Evolutionary conservation across 345 rosid species (phyloP).

Genomic region (Alliaria petiolata): DNA sequence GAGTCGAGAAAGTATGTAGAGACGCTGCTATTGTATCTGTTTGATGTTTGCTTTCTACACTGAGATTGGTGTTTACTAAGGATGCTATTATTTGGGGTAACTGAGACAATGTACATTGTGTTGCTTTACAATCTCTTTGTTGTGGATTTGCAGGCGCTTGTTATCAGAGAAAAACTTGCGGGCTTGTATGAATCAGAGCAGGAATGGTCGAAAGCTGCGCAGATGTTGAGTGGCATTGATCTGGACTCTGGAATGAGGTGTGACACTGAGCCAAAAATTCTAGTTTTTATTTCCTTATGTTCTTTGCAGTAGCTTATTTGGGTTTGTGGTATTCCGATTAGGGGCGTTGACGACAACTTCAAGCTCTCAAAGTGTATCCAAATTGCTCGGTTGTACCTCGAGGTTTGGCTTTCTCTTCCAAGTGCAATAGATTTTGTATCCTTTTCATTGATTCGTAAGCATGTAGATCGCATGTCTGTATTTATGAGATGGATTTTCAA

Average conservation of each 20-base stretch:
- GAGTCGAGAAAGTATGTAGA: background rate
- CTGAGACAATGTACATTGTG: conserved; percentile 22
- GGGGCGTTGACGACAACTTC: conserved; percentile 84
- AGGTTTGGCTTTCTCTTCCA: conserved; percentile 49
- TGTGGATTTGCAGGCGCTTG: conserved; percentile 49
- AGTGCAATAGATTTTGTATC: background rate
- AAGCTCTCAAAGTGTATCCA: conserved; percentile 93
- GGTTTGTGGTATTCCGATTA: conserved; percentile 29
- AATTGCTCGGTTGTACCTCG: conserved; percentile 92
- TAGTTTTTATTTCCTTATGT: background rate
- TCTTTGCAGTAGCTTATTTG: background rate
- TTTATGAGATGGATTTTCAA: background rate
- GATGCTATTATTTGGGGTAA: background rate
- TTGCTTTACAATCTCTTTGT: background rate
- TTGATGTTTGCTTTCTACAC: background rate
- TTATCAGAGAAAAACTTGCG: conserved; percentile 95
- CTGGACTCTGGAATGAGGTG: conserved; percentile 96
- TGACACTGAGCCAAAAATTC: background rate
- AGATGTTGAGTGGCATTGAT: conserved; percentile 98
- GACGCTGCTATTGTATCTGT: background rate
- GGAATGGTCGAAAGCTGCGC: conserved; percentile 96
- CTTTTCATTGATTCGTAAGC: background rate
- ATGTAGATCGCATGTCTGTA: background rate
- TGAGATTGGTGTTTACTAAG: background rate
- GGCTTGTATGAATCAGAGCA: conserved; percentile 86